Evolutionary conservation across 1,284 basidiomycete species (phyloP), one percentile per base, ranked within the genome.

Genomic region (Tylopilus sp.): DNA sequence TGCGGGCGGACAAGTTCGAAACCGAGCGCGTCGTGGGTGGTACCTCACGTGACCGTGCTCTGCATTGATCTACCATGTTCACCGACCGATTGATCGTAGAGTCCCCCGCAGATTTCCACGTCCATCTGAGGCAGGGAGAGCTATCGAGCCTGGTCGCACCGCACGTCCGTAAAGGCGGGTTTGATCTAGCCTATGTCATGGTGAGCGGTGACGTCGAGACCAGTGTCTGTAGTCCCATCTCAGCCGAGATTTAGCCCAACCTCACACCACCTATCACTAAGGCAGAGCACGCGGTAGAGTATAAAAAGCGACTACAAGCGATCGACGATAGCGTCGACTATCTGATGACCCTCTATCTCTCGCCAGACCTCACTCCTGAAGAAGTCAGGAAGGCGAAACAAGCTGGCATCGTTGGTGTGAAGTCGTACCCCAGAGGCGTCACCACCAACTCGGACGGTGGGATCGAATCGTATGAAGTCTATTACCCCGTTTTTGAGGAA

Each of bases 391-490:
- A 90, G 67, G 97, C 97, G 5, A 86, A 87, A 50, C 70, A 75
- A 40, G 85, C 86, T 16, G 95, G 95, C n/a, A 81, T 98, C 58
- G 78, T 79, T 85, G 95, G 97, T 34, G 93, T 99, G 59, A 99
- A 99, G 73, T 94, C 90, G 21, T 99, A 99, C 68, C 97, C 97
- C 41, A 79, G 92, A 55, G 97, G 97, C 12, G 97, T 99, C 2
- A 99, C 97, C 9, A 99, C 97, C 44, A 97, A 98, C 71, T 97
- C 92, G 30, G 92, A 95, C 54, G 86, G 90, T 35, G 97, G 97
- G 10, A 97, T 99, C 59, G 96, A 99, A 67, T 92, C 92, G 36
- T 99, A 99, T 63, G 91, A 92, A 58, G 77, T 82, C 1, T 99
- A 97, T 70, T 97, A 98, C 71, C 88, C 90, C 28, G 83, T 98